Percentiles rank a stretch among this genome's conserved stretches.
Conservation (phyloP, 2,329 filamentous ascomycete genomes). For the Ascochyta lentis region DNA sequence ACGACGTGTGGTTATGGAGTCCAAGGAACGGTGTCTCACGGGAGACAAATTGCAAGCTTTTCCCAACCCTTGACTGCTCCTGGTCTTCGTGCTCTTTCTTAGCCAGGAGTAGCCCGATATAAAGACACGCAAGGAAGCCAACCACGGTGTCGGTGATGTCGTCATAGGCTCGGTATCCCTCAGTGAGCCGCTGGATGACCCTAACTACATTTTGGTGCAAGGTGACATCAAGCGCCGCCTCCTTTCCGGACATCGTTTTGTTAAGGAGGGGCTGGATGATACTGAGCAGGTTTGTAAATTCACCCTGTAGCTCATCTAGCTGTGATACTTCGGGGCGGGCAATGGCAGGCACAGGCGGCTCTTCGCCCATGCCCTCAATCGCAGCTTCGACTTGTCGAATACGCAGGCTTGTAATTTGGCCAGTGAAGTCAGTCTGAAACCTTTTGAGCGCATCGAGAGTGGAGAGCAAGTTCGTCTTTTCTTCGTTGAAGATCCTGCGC, state of each 20-base stretch:
- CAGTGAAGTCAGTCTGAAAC: slow-evolving; percentile 73
- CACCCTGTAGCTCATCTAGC: slow-evolving; percentile 75
- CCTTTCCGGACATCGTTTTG: slow-evolving; percentile 29
- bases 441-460: slow-evolving; percentile 66
- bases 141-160: slow-evolving; percentile 82
- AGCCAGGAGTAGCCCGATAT: slow-evolving; percentile 72
- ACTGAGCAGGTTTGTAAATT: slow-evolving; percentile 76
- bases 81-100: slow-evolving; percentile 28
- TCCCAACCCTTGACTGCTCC: slow-evolving; percentile 20
- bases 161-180: slow-evolving; percentile 78
- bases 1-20: slow-evolving; percentile 7
- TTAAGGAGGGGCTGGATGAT: slow-evolving; percentile 40
- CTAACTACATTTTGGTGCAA: slow-evolving; percentile 67
- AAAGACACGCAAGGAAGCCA: slow-evolving; percentile 79
- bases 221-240: slow-evolving; percentile 41
- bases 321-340: slow-evolving; percentile 74
- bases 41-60: slow-evolving; percentile 35
- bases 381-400: slow-evolving; percentile 69
- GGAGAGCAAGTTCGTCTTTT: slow-evolving; percentile 61
- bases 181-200: slow-evolving; percentile 72
- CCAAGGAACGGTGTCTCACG: slow-evolving; percentile 45
- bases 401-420: slow-evolving; percentile 71
- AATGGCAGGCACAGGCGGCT: slow-evolving; percentile 70
- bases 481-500: slow-evolving; percentile 63
- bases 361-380: slow-evolving; percentile 67